Conservation (phyloP, 2,329 filamentous ascomycete genomes). For the Cadophora sp. region DNA sequence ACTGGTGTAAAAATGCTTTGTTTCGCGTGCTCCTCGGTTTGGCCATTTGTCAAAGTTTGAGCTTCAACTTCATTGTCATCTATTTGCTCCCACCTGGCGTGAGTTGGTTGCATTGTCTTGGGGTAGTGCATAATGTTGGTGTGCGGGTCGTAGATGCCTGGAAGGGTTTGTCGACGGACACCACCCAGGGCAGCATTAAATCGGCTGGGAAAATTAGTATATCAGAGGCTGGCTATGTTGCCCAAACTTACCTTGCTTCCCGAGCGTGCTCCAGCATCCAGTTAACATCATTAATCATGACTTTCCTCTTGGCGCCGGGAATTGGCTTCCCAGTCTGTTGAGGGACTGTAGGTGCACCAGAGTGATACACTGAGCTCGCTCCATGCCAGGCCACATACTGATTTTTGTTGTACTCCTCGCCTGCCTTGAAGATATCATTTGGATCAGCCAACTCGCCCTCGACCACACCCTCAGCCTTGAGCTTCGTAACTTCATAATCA, state of each 20-base stretch:
- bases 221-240: too few relatives aligned
- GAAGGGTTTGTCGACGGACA: constrained; percentile 67
- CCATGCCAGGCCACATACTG: constrained; percentile 99
- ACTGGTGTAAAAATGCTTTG: constrained; percentile 58
- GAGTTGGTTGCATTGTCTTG: constrained; percentile 86
- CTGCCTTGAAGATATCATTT: constrained; percentile 78
- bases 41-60: constrained; percentile 29
- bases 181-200: constrained; percentile 81
- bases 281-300: constrained; percentile 90
- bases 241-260: constrained; percentile 78
- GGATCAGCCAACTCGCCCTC: constrained; percentile 94
- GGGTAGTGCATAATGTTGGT: constrained; percentile 93
- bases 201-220: constrained; percentile 58
- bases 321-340: constrained; percentile 74
- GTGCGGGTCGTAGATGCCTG: constrained; percentile 90
- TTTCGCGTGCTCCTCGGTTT: constrained; percentile 24
- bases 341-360: constrained; percentile 77
- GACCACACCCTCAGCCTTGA: constrained; percentile 76
- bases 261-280: constrained; percentile 97
- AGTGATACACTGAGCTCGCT: constrained; percentile 94
- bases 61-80: constrained; percentile 45
- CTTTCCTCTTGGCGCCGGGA: constrained; percentile 82
- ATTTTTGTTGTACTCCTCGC: constrained; percentile 96
- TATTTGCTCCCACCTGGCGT: constrained; percentile 81
- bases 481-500: constrained; percentile 84